Evolutionary conservation across 2,329 filamentous ascomycete genomes (phyloP).

Genomic region (Aspergillus glaucus): DNA sequence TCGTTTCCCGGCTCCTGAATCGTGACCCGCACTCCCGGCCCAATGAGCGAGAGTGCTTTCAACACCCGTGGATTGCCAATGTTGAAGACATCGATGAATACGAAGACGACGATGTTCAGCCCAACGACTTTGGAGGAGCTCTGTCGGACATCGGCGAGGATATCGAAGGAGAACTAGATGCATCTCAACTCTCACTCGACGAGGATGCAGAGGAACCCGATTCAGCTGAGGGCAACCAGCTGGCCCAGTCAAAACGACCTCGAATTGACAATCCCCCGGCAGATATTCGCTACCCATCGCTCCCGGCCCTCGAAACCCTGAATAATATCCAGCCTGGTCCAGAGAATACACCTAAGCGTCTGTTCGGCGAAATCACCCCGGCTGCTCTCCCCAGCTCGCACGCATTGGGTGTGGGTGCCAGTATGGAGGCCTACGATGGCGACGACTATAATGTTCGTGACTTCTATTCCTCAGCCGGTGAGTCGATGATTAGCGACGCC

Average conservation of each 20-base stretch:
- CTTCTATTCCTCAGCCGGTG: slow-evolving; percentile 35
- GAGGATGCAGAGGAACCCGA: slow-evolving; percentile 38
- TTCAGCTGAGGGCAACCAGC: slow-evolving; percentile 27
- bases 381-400: slow-evolving; percentile 51
- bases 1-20: slow-evolving; percentile 72
- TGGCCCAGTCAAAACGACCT: slow-evolving; percentile 31
- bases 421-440: slow-evolving; percentile 22
- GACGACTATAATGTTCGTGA: slow-evolving; percentile 33
- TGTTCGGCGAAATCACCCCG: slow-evolving; percentile 57
- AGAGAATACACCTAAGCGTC: slow-evolving; percentile 33
- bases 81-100: slow-evolving; percentile 54
- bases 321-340: slow-evolving; percentile 19
- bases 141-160: slow-evolving; percentile 35
- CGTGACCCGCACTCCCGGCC: slow-evolving; percentile 72
- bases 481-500: slow-evolving; percentile 33
- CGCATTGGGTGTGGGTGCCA: slow-evolving; percentile 31
- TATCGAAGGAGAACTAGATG: slow-evolving; percentile 39
- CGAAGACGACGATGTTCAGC: slow-evolving; percentile 55
- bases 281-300: slow-evolving; percentile 37
- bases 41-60: slow-evolving; percentile 62
- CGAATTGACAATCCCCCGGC: slow-evolving; percentile 25
- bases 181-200: slow-evolving; percentile 59
- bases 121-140: slow-evolving; percentile 31
- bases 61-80: slow-evolving; percentile 67
- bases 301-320: slow-evolving; percentile 35